These are phyloP conservation scores for Backusella mclennaniae DNA, from an alignment of 192 early-diverging fungal genomes.

Conservation along the genomic window DNA sequence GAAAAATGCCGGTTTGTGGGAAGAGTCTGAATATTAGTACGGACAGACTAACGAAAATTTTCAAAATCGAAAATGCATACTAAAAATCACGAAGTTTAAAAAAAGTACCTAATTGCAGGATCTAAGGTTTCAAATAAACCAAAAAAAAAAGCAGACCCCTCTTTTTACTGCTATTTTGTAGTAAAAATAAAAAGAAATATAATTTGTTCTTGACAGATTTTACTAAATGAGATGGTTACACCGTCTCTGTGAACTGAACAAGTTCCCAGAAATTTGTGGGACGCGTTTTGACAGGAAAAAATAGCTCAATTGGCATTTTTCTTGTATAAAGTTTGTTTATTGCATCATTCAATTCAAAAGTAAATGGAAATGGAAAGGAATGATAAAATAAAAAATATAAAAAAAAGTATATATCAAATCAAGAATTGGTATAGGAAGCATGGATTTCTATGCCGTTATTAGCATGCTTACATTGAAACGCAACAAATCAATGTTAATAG, in stretches of 20 bases:
- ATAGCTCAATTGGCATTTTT: not conserved
- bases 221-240: not conserved
- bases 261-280: not conserved
- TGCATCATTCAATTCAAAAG: not conserved
- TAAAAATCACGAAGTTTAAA: not conserved
- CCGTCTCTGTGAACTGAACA: not conserved
- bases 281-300: not conserved
- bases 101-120: not conserved
- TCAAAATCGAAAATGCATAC: not conserved
- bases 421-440: not conserved
- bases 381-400: not conserved
- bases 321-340: not conserved
- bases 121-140: not conserved
- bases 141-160: not conserved
- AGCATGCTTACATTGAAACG: not conserved
- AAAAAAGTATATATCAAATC: too few relatives aligned
- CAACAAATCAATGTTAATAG: not conserved
- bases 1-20: not conserved
- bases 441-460: not conserved
- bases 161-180: not conserved
- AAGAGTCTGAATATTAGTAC: not conserved
- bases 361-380: not conserved
- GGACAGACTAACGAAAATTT: not conserved
- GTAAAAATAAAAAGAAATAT: not conserved
- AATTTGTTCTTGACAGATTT: constrained; percentile 6